A percentile compares a stretch with the other conserved stretches of the same genome.
phyloP scores from a whole-genome alignment of 2,329 filamentous ascomycete genomes.

The Talaromyces pinophilus region DNA sequence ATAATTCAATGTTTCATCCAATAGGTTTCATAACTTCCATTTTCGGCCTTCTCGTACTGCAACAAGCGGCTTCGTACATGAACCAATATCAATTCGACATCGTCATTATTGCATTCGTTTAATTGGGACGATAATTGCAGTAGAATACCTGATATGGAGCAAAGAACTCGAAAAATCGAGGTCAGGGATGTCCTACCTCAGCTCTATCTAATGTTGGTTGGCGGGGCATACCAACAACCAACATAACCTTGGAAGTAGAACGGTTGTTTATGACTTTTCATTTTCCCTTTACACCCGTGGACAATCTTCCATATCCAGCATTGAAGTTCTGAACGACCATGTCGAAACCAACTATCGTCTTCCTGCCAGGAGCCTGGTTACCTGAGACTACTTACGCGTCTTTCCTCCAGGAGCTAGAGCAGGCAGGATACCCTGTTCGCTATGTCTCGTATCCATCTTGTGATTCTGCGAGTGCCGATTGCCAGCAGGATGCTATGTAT shows the following conservation, averaged over 20 bases:
- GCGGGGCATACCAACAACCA: background rate
- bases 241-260: background rate
- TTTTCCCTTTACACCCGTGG: background rate
- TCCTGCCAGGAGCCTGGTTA: constrained; percentile 47
- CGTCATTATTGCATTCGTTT: background rate
- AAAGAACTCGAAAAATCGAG: background rate
- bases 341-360: constrained; percentile 30
- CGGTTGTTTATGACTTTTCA: background rate
- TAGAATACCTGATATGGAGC: background rate
- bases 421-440: constrained; percentile 34
- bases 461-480: constrained; percentile 30
- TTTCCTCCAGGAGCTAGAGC: constrained; percentile 34
- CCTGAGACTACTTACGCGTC: constrained; percentile 35
- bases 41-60: background rate
- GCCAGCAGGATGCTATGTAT: constrained; percentile 36
- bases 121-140: background rate
- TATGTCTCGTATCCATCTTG: constrained; percentile 34
- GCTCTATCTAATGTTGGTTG: background rate
- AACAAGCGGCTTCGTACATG: background rate
- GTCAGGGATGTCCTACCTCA: background rate
- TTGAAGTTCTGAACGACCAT: background rate
- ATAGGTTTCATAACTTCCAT: background rate
- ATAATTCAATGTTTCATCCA: background rate
- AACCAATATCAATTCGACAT: background rate
- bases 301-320: background rate